Conservation (phyloP, 75 land plant genomes). For the Chamaecyparis obtusa region DNA sequence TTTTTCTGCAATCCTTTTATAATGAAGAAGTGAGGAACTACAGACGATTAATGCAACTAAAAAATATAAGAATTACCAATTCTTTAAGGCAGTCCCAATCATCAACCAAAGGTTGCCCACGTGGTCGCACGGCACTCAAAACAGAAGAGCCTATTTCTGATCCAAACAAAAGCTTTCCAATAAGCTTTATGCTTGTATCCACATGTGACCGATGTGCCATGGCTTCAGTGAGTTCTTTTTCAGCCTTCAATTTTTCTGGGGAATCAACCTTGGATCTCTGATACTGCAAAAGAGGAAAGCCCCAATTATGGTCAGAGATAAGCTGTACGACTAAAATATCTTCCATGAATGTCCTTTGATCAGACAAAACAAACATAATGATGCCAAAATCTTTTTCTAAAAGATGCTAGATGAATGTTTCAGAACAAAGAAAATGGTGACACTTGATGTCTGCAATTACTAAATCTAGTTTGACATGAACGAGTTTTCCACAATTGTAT, state of each 20-base stretch:
- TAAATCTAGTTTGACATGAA: not conserved
- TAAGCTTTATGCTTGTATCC: conserved; percentile 58
- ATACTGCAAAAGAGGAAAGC: conserved; percentile 40
- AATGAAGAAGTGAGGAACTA: not conserved
- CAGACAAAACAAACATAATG: not conserved
- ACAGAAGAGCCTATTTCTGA: conserved; percentile 27
- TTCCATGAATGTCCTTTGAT: not conserved
- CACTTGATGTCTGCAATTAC: not conserved
- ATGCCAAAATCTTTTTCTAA: not conserved
- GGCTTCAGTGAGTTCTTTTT: conserved; percentile 42
- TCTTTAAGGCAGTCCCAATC: conserved; percentile 85
- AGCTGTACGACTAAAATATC: not conserved
- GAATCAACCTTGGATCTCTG: conserved; percentile 36
- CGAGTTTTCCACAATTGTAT: not conserved
- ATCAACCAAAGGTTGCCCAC: conserved; percentile 70
- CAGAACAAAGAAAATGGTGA: not conserved
- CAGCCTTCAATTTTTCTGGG: conserved; percentile 34
- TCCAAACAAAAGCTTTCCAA: conserved; percentile 71
- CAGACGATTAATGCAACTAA: not conserved
- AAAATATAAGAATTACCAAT: conserved; percentile 42
- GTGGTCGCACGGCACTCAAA: conserved; percentile 40
- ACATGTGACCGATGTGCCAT: conserved; percentile 60
- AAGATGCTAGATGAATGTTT: conserved; percentile 4
- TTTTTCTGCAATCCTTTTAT: not conserved
- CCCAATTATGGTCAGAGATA: not conserved